phyloP scores from a whole-genome alignment of 768 basidiomycete species.

The Calocybe gangraenosa region DNA sequence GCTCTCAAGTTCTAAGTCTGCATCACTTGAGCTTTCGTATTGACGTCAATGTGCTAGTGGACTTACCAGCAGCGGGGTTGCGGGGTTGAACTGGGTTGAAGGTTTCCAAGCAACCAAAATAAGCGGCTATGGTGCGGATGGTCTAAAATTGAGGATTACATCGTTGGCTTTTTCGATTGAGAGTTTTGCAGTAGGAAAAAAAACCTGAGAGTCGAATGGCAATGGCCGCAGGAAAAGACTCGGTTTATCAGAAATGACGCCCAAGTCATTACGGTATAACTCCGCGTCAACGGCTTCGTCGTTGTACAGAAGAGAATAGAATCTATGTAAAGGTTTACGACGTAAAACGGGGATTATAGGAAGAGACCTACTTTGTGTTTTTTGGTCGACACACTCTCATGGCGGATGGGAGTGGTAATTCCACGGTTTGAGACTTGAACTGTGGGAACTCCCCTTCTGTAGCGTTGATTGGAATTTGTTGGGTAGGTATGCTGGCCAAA shows the following conservation, averaged over 20 bases:
- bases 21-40: background rate
- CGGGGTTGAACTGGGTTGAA: conserved; percentile 33
- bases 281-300: conserved; percentile 45
- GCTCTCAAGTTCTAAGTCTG: conserved; percentile 2
- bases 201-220: conserved; percentile 52
- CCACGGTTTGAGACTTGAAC: conserved; percentile 25
- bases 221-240: conserved; percentile 53
- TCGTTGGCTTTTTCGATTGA: background rate
- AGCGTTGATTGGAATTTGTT: conserved; percentile 24
- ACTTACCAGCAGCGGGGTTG: conserved; percentile 14
- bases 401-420: conserved; percentile 49
- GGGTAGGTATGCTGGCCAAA: conserved; percentile 32
- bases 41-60: background rate
- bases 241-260: conserved; percentile 19
- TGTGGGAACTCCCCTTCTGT: conserved; percentile 8
- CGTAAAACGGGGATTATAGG: background rate
- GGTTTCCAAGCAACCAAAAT: conserved; percentile 64
- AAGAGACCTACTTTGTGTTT: conserved; percentile 42
- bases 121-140: conserved; percentile 44
- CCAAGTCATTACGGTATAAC: conserved; percentile 18
- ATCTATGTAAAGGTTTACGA: conserved; percentile 18
- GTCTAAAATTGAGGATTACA: conserved; percentile 31
- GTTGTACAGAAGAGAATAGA: conserved; percentile 50
- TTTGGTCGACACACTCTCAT: conserved; percentile 58
- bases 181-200: background rate